phyloP scores from a whole-genome alignment of 2,329 filamentous ascomycete species.

The Stemphylium lycopersici region DNA sequence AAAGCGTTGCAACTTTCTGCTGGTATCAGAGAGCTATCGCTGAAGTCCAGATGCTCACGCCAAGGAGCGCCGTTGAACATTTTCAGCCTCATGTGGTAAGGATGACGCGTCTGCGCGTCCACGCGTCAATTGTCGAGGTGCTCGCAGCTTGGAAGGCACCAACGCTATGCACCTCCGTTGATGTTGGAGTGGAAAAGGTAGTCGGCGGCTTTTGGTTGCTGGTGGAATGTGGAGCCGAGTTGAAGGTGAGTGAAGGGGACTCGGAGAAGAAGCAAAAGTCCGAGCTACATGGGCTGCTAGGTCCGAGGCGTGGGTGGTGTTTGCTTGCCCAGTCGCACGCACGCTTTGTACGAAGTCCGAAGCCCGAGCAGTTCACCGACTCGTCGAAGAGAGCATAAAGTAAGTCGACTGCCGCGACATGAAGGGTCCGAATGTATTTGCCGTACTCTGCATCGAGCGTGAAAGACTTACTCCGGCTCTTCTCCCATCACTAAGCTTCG shows the following conservation, averaged over 20 bases:
- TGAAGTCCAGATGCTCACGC: slow-evolving; percentile 61
- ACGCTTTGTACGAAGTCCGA: not conserved
- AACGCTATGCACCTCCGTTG: not conserved
- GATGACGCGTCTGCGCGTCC: not conserved
- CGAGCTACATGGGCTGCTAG: not conserved
- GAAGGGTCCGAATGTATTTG: not conserved
- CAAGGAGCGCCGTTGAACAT: slow-evolving; percentile 69
- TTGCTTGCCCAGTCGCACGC: not conserved
- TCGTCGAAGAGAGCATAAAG: slow-evolving; percentile 1
- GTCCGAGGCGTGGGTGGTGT: slow-evolving; percentile 2
- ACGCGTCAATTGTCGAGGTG: not conserved
- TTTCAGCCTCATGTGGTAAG: slow-evolving; percentile 47
- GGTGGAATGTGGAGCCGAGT: slow-evolving; percentile 3
- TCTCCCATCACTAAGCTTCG: slow-evolving; percentile 4
- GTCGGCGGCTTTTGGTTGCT: not conserved
- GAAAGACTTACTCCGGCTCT: slow-evolving; percentile 4
- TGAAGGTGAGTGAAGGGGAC: not conserved
- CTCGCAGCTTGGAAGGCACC: not conserved
- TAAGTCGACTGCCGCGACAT: not conserved
- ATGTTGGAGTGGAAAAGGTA: not conserved
- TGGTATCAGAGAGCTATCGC: slow-evolving; percentile 57
- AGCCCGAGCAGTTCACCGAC: slow-evolving; percentile 4
- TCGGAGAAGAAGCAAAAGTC: slow-evolving; percentile 10
- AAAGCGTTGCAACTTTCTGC: slow-evolving; percentile 52
- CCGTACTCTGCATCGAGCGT: not conserved